Evolutionary conservation across 345 rosid species (phyloP), one percentile per base, ranked within the genome.

Genomic region (Aegle marmelos): DNA sequence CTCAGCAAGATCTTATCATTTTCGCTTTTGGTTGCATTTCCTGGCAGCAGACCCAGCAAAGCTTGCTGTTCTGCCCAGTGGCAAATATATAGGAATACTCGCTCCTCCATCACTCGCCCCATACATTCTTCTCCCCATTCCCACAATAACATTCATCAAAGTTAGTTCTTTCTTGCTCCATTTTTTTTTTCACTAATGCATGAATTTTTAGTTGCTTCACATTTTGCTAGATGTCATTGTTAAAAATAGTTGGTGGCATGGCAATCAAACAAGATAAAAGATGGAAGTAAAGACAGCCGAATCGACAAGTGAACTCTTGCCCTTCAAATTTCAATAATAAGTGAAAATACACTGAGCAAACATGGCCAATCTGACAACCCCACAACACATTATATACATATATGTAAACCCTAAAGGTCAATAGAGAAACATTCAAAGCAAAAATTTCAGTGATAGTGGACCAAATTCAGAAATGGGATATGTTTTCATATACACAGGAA

Each of bases 101-200:
- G 78, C 83, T 30, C 25, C 80, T 76, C 89, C 91, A 86, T 84
- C 76, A 79, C 91, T 81, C 81, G 82, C 85, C 85, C 88, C 87
- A 76, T 79, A 81, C 87, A 83, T 76, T 75, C 81, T 76, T 77
- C 83, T 75, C 85, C 88, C 79, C 66, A 54, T 4, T 50, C 73
- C 73, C 54, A 61, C 59, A 21, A n/a, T 8, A 64, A 6, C 21
- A 48, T 50, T 70, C 39, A 13, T 63, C 78, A 48, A 50, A 24
- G 16, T 25, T 10, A 68, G 7, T 5, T 53, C 50, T 78, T 61
- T 22, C n/a, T 28, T n/a, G 21, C 33, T 53, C 59, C 24, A 16
- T 22, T 22, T 48, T 63, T 22, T 22, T 48, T 63, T 56, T 70
- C 48, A 45, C 17, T 0, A 45, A 45, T 45, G 22, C 72, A 68